Percentiles rank a stretch among this genome's conserved stretches.
Conservation (phyloP, 169 alveolate species). For the Perkinsus marinus region DNA sequence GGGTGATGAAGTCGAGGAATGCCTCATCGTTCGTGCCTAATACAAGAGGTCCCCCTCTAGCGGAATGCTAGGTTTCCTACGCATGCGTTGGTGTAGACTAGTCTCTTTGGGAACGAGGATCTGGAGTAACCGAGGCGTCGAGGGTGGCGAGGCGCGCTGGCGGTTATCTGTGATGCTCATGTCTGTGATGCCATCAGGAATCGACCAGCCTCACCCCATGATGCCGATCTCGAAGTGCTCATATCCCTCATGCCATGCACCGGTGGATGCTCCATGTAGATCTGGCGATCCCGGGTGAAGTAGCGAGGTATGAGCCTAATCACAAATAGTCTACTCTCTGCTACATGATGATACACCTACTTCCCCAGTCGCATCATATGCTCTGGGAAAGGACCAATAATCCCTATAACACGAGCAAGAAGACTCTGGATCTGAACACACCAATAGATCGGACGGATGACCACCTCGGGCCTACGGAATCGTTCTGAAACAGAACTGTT, state of each 20-base stretch:
- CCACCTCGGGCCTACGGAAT: slow-evolving; percentile 34
- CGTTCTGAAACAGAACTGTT: slow-evolving; percentile 64
- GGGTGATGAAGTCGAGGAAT: slow-evolving; percentile 47
- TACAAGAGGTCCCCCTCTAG: background rate
- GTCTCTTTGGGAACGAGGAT: slow-evolving; percentile 23
- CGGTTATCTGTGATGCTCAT: background rate
- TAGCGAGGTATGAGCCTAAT: slow-evolving; percentile 6
- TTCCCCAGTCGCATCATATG: slow-evolving; percentile 73
- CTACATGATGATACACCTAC: slow-evolving; percentile 33
- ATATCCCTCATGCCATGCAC: background rate
- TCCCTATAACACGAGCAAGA: slow-evolving; percentile 69
- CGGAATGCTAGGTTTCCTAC: background rate
- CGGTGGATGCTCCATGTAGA: slow-evolving; percentile 43
- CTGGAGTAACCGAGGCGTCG: background rate
- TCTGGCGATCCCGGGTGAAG: slow-evolving; percentile 64
- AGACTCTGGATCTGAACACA: slow-evolving; percentile 31
- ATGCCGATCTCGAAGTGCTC: background rate
- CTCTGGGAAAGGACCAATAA: slow-evolving; percentile 67
- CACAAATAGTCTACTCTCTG: background rate
- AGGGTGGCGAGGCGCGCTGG: background rate
- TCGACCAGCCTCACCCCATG: background rate
- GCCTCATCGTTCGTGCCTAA: slow-evolving; percentile 27
- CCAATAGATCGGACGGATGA: background rate
- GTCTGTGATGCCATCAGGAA: background rate
- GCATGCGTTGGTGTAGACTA: slow-evolving; percentile 20